Evolutionary conservation across 345 rosid genomes (phyloP), one percentile per base, ranked within the genome.

Genomic region (Gossypium mustelinum): DNA sequence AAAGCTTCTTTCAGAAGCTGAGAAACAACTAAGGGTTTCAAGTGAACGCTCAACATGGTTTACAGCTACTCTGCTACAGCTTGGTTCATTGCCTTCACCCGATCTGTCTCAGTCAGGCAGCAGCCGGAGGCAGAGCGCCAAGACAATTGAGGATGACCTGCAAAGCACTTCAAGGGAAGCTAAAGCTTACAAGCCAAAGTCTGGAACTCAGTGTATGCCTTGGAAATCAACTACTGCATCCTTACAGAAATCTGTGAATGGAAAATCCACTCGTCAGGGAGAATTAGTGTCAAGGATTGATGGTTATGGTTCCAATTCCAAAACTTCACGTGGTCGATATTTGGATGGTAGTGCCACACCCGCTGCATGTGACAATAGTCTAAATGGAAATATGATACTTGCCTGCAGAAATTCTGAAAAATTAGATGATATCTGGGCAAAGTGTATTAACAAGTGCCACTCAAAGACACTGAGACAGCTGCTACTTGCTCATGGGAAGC

Each of bases 21-120:
- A 92, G 92, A 95, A 90, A 80, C 99, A 91, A 79, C 82, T 95
- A 57, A 77, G 96, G 72, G 87, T 88, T 77, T 89, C 98, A 63
- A 95, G 83, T 76, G 99, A 95, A 79, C 96, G 97, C 66, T 91
- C 96, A 41, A 95, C 97, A 22, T 95, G 99, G 99, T 93, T 95
- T 86, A 93, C 98, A 3, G 97, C 98, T 22, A 91, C 96, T 44
- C 84, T 95, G 47, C 81, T 95, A 70, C 99, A 93, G 90, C 96
- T 95, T 66, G 96, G 98, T 68, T 95, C 97, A 11, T 80, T 87
- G 78, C 87, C 94, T 78, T 93, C 98, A 59, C 89, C 89, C 50
- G 96, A 92, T 54, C 76, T 87, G 59, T 85, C 89, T 73, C 90
- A 79, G 77, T 86, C 97, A 59, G 87, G 92, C 79, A 85, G 94